Base-by-base conservation (phyloP, 352 stramenopile genomes). In the Salisapilia sapeloensis region DNA sequence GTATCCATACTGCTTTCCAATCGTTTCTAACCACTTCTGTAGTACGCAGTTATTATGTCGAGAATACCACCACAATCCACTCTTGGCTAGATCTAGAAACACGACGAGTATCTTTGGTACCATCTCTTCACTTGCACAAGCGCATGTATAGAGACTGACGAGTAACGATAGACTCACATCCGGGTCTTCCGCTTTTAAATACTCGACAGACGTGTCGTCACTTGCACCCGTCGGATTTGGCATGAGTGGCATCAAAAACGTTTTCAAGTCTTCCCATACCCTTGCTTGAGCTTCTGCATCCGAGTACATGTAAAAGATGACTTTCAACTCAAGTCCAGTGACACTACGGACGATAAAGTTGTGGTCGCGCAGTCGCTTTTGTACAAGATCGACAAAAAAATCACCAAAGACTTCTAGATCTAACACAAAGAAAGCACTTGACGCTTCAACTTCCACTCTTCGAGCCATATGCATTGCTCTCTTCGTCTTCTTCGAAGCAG, bases 221-320 rank as follows among this genome's bases (percentile, higher is more conserved):
- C n/a, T n/a, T n/a, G n/a, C n/a, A n/a, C n/a, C n/a, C n/a, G n/a
- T n/a, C n/a, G n/a, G n/a, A n/a, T n/a, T n/a, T n/a, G n/a, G n/a
- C n/a, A n/a, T n/a, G n/a, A n/a, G n/a, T n/a, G n/a, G n/a, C n/a
- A n/a, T n/a, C n/a, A n/a, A n/a, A n/a, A n/a, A n/a, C n/a, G n/a
- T n/a, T n/a, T n/a, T n/a, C n/a, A n/a, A n/a, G n/a, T n/a, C n/a
- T n/a, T n/a, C n/a, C n/a, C n/a, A n/a, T n/a, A n/a, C n/a, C n/a
- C n/a, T n/a, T n/a, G 85, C 48, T 40, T 58, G 44, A 17, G 48
- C 29, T 6, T 58, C 46, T 12, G 74, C 76, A 33, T 87, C 69
- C 12, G 66, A 64, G 42, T 80, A 87, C 71, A 86, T 92, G 37
- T 63, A 79, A 35, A 76, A 78, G 13, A 87, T 17, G 4, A 71